Conservation (phyloP, 78 protist species). For the Paratrimastix pyriformis region DNA sequence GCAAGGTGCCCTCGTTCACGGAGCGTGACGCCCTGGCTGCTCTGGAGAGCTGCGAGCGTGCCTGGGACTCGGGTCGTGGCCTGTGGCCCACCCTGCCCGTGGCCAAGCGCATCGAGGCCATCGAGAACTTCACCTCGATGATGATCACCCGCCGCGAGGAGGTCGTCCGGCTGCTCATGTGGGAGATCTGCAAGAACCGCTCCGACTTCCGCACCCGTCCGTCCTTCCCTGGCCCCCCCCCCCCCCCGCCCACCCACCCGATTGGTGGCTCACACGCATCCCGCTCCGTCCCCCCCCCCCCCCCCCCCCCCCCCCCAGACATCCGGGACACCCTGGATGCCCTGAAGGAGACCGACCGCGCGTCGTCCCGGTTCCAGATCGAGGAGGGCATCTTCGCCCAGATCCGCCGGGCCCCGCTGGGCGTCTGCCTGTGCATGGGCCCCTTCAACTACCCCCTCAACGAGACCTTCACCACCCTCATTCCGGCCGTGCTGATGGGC, state of each 20-base stretch:
- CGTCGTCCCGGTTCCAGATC: background rate
- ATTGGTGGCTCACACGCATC: constrained; percentile 32
- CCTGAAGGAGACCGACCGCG: background rate
- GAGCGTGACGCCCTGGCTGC: no score
- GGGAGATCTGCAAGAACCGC: constrained; percentile 36
- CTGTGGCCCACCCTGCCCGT: background rate
- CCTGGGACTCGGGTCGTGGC: background rate
- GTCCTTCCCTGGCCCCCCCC: no score
- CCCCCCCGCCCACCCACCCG: constrained; percentile 22
- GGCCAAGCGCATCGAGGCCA: background rate
- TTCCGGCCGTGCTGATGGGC: constrained; percentile 45
- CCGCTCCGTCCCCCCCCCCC: no score
- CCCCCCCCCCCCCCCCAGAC: no score
- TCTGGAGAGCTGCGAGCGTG: no score
- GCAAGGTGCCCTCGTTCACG: no score
- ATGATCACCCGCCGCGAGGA: background rate
- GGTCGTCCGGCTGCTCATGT: constrained; percentile 29
- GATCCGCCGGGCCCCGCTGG: constrained; percentile 24
- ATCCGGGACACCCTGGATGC: background rate
- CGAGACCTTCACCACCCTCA: constrained; percentile 28
- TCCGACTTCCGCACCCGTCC: no score
- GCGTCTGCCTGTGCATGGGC: constrained; percentile 24
- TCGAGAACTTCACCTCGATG: background rate
- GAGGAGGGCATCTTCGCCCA: constrained; percentile 17
- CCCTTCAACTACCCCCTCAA: constrained; percentile 45